Evolutionary conservation across 2,329 filamentous ascomycete genomes (phyloP).

Genomic region (Furcasterigmium furcatum): DNA sequence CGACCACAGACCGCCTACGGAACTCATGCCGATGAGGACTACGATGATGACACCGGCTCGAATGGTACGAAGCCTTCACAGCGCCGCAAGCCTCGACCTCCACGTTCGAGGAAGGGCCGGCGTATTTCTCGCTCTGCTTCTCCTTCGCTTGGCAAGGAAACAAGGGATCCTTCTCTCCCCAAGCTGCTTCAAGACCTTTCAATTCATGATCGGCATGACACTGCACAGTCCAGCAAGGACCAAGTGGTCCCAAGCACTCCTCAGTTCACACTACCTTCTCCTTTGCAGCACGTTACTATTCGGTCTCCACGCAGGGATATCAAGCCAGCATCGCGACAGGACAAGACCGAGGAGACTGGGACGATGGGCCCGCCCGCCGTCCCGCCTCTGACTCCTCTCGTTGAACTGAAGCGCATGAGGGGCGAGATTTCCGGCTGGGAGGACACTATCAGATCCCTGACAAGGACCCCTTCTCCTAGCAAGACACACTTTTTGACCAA

Average conservation of each 20-base stretch:
- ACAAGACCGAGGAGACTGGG: neutral
- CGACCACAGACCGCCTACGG: slow-evolving; percentile 36
- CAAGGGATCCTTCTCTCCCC: neutral
- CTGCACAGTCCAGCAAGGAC: neutral
- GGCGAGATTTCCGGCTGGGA: slow-evolving; percentile 18
- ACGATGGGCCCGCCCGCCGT: neutral
- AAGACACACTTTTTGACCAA: slow-evolving; percentile 61
- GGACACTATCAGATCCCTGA: slow-evolving; percentile 24
- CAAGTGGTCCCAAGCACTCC: neutral
- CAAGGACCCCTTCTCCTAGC: slow-evolving; percentile 36
- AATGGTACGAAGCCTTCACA: slow-evolving; percentile 29
- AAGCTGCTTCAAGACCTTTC: neutral
- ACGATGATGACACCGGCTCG: slow-evolving; percentile 24
- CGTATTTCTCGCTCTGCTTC: neutral
- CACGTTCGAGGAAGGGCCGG: slow-evolving; percentile 1
- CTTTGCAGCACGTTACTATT: neutral
- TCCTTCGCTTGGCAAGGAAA: neutral
- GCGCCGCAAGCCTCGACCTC: slow-evolving; percentile 6
- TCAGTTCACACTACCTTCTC: neutral
- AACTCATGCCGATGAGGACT: slow-evolving; percentile 33
- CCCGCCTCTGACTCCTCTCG: neutral
- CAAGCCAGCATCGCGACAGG: neutral
- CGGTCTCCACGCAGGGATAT: neutral
- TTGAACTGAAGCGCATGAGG: slow-evolving; percentile 9
- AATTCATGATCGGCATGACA: neutral